Conservation (phyloP, 2,329 filamentous ascomycete genomes). For the Xylaria sp. region DNA sequence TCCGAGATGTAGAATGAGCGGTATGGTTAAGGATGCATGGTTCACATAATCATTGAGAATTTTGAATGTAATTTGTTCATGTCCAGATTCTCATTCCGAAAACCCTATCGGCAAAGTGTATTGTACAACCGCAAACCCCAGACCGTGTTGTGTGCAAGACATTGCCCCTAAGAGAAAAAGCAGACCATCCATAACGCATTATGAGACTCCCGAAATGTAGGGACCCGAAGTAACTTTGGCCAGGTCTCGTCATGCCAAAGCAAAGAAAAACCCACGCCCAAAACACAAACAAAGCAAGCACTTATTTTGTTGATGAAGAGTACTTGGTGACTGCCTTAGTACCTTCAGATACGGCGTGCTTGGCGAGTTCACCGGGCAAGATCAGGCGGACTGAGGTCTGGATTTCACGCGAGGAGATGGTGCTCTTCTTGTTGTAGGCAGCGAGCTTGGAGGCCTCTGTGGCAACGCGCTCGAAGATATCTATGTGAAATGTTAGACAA, state of each 20-base stretch:
- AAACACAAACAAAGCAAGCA: slow-evolving; percentile 58
- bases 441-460: slow-evolving; percentile 99
- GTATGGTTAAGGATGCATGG: too few species aligned
- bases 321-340: slow-evolving; percentile 99
- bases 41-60: neutral
- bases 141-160: slow-evolving; percentile 66
- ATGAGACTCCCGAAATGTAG: slow-evolving; percentile 60
- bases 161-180: slow-evolving; percentile 68
- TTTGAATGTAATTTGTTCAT: slow-evolving; percentile 48
- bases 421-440: slow-evolving; percentile 99
- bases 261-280: slow-evolving; percentile 55
- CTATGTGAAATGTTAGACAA: slow-evolving; percentile 50
- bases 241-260: slow-evolving; percentile 63
- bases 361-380: slow-evolving; percentile 96
- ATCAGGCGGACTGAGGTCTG: slow-evolving; percentile 99
- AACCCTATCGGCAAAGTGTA: slow-evolving; percentile 69
- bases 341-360: slow-evolving; percentile 99
- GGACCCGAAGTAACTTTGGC: slow-evolving; percentile 45
- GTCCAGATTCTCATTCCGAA: slow-evolving; percentile 68
- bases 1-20: neutral
- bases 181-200: slow-evolving; percentile 78
- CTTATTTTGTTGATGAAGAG: slow-evolving; percentile 98
- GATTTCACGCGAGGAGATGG: slow-evolving; percentile 98
- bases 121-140: slow-evolving; percentile 76
- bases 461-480: slow-evolving; percentile 99